Evolutionary conservation across 108 stramenopile genomes (phyloP), one percentile per base, ranked within the genome.

Genomic region (Mediolabrus comicus): DNA sequence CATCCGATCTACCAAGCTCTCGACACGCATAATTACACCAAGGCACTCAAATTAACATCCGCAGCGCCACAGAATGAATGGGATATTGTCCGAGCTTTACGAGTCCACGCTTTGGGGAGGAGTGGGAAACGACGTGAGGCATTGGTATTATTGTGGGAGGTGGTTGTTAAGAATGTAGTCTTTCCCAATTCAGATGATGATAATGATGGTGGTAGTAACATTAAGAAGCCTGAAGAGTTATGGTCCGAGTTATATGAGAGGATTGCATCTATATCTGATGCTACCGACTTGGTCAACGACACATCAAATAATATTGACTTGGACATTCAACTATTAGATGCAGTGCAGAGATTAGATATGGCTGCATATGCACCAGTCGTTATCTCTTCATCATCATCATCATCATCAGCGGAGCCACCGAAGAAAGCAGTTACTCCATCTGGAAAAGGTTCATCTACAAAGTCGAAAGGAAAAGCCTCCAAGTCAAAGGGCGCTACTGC

Each of bases 1-100:
- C 83, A 84, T 51, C 87, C 86, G 3, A 79, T 91, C 35, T 88
- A 91, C 64, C 74, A 68, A 24, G 87, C 89, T 7, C 53, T 93
- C 43, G 92, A 93, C 29, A 43, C 52, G 9, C 65, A 80, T 34
- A 86, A 90, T 54, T 93, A 83, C 74, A 67, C 62, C 69, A 80
- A 79, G 59, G 92, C 84, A 10, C 70, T 90, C 49, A 88, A 89
- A 59, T 62, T 93, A 29, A 86, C 86, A 7, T 60, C 76, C 9
- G 69, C 84, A 11, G 43, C 79, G 8, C 86, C 84, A 4, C 62
- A 71, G 17, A 39, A 41, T 53, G 51, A 81, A 24, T 75, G 74
- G 79, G 70, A 81, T 24, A 59, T 93, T 25, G 84, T 81, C 7
- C 66, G 72, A 25, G 89, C 89, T 8, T 60, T 93, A 56, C 57